phyloP scores from a whole-genome alignment of 495 filamentous ascomycete species.

The Penicillium waksmanii region DNA sequence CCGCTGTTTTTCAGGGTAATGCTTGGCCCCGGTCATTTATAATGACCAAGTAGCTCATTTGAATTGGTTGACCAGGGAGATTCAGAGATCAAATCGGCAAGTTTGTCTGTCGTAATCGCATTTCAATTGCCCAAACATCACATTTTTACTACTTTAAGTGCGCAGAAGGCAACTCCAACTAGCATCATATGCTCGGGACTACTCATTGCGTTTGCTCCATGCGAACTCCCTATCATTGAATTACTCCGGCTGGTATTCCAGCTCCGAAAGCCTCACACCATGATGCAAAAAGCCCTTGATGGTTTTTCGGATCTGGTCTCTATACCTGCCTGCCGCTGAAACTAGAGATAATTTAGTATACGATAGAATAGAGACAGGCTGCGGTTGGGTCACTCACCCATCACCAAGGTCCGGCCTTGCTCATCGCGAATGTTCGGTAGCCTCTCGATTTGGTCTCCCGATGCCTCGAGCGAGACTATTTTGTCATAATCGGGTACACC shows the following conservation, averaged over 20 bases:
- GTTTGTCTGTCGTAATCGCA: no score
- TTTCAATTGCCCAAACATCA: no score
- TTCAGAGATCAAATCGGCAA: no score
- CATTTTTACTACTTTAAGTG: no score
- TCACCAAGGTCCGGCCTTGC: no score
- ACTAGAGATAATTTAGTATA: conserved; percentile 10
- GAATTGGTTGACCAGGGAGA: no score
- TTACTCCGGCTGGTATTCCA: conserved; percentile 24
- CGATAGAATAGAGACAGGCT: neutral
- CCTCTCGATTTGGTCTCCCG: conserved; percentile 24
- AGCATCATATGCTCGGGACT: neutral
- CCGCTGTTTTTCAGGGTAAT: no score
- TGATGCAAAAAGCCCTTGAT: conserved; percentile 19
- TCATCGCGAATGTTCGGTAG: no score
- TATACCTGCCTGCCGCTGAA: conserved; percentile 13
- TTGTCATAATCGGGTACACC: conserved; percentile 21
- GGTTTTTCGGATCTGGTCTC: conserved; percentile 22
- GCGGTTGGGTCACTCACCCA: conserved; percentile 19
- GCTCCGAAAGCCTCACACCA: conserved; percentile 21
- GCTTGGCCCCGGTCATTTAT: no score
- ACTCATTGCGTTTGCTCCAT: neutral
- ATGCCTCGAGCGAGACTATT: conserved; percentile 22
- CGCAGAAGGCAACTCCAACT: no score
- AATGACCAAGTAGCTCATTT: no score
- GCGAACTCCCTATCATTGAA: neutral